These are phyloP conservation scores for Aspergillus egyptiacus DNA, from an alignment of 495 filamentous ascomycete species.

Conservation along the genomic window DNA sequence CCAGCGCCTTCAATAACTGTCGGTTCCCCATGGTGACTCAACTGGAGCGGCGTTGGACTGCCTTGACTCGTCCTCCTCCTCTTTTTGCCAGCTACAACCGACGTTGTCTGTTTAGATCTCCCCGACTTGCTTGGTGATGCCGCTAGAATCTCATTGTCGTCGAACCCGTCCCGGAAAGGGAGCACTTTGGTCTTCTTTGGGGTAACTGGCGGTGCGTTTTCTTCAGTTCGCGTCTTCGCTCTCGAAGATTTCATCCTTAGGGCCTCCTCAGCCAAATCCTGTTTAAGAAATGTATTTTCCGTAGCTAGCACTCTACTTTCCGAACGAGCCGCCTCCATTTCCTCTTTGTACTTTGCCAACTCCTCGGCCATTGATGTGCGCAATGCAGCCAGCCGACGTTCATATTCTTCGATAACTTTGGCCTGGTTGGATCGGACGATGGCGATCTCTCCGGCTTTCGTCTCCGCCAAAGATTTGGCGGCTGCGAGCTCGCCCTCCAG, in stretches of 20 bases:
- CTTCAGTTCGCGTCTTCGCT: conserved; percentile 34
- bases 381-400: conserved; percentile 45
- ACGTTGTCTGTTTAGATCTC: conserved; percentile 49
- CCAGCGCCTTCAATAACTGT: conserved; percentile 20
- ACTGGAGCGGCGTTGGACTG: conserved; percentile 49
- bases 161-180: conserved; percentile 63
- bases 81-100: conserved; percentile 56
- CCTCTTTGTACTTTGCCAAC: conserved; percentile 46
- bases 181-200: conserved; percentile 53
- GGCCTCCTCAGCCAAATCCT: conserved; percentile 56
- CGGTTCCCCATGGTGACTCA: conserved; percentile 39
- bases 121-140: conserved; percentile 53
- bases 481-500: conserved; percentile 42
- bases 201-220: conserved; percentile 42
- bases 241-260: conserved; percentile 44
- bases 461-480: conserved; percentile 43
- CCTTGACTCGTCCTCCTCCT: conserved; percentile 53
- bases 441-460: conserved; percentile 60
- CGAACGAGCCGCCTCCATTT: conserved; percentile 50
- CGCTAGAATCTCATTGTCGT: conserved; percentile 60
- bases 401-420: conserved; percentile 50
- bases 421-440: conserved; percentile 61
- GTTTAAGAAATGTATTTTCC: conserved; percentile 58
- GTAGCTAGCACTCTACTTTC: conserved; percentile 57
- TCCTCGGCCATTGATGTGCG: conserved; percentile 52